Evolutionary conservation across 169 alveolate genomes (phyloP).

Genomic region (Plasmodium blacklocki): DNA sequence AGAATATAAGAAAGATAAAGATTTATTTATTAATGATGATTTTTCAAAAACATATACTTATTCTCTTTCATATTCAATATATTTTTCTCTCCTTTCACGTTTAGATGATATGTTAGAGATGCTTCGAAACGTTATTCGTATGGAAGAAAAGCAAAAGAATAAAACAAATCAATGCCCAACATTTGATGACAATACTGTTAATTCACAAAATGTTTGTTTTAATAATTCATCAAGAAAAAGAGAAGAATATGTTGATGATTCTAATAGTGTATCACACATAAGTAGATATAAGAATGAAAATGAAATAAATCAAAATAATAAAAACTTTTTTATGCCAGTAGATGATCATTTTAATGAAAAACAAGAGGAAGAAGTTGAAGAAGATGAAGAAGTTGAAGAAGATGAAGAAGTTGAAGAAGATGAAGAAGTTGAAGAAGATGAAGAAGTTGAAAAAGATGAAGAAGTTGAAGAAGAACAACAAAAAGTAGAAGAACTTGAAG

Average conservation of each 20-base stretch:
- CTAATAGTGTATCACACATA: not conserved
- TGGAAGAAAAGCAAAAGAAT: not conserved
- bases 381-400: no score
- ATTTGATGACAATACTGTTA: no score
- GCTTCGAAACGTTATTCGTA: slow-evolving; percentile 8
- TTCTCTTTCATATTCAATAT: slow-evolving; percentile 45
- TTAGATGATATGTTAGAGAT: slow-evolving; percentile 54
- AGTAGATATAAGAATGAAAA: not conserved
- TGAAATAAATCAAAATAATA: not conserved
- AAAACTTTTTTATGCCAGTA: no score
- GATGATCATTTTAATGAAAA: no score
- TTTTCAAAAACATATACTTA: slow-evolving; percentile 15
- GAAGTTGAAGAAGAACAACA: no score
- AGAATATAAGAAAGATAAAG: slow-evolving; percentile 15
- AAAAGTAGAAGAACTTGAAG: no score
- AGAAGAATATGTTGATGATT: not conserved
- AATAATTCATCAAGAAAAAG: not conserved
- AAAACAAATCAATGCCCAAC: no score
- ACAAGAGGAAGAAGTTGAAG: no score
- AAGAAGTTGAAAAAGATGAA: no score
- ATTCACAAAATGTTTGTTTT: not conserved
- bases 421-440: no score
- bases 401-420: no score
- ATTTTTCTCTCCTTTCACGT: slow-evolving; percentile 29
- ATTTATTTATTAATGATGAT: slow-evolving; percentile 33